Percentiles rank a stretch among this genome's conserved stretches.
These are phyloP conservation scores for Candida nonsorbophila DNA, from an alignment of 805 yeast species.

Conservation along the genomic window DNA sequence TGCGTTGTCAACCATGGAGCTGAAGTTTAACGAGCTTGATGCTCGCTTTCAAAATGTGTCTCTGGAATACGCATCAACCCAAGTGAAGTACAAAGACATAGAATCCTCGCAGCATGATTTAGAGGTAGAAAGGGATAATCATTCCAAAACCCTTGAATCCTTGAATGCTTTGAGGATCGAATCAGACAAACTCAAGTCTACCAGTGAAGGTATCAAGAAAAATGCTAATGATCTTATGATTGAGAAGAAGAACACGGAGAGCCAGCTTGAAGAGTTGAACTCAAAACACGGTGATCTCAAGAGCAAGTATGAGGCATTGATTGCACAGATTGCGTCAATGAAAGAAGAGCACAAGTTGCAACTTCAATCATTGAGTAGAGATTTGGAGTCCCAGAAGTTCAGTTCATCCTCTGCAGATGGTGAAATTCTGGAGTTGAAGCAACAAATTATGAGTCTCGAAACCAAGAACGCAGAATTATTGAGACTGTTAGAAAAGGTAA, in stretches of 20 bases:
- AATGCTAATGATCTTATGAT: conserved; percentile 1
- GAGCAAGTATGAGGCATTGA: conserved; percentile 1
- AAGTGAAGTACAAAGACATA: no score
- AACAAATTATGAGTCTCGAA: conserved; percentile 6
- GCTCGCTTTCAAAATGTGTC: no score
- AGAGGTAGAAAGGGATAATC: conserved; percentile 7
- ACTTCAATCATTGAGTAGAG: no score
- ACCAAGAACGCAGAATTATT: conserved; percentile 6
- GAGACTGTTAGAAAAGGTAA: conserved; percentile 7
- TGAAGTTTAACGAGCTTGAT: no score
- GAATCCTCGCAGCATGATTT: conserved; percentile 4
- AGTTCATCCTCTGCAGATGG: no score
- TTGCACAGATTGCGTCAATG: background rate
- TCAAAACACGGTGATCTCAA: conserved; percentile 1
- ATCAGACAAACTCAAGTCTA: conserved; percentile 18
- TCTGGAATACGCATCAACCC: no score
- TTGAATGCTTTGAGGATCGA: conserved; percentile 15
- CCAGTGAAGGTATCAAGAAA: conserved; percentile 10
- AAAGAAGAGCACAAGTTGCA: no score
- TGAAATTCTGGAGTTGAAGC: conserved; percentile 6
- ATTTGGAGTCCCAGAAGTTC: no score
- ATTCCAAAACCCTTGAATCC: conserved; percentile 8
- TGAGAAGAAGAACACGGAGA: background rate
- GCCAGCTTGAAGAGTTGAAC: conserved; percentile 2
- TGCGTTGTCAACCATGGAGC: no score